A percentile compares a stretch with the other conserved stretches of the same genome.
phyloP scores from a whole-genome alignment of 192 early-diverging fungal species.

The Umbelopsis ramanniana region DNA sequence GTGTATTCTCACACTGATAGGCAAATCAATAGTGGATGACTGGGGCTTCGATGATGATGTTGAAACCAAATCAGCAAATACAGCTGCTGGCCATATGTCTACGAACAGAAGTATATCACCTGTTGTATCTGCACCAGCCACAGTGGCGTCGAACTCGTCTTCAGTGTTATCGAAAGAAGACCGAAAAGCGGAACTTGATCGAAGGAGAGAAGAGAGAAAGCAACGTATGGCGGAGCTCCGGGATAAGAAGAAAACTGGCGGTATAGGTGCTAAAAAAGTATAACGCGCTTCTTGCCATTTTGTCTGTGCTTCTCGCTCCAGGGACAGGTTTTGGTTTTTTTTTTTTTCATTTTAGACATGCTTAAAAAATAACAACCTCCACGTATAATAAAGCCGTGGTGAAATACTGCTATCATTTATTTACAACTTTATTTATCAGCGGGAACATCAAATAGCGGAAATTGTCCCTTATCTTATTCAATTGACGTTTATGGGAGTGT shows the following conservation, averaged over 20 bases:
- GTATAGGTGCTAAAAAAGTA: slow-evolving; percentile 16
- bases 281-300: neutral
- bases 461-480: too few relatives aligned
- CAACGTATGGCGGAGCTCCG: slow-evolving; percentile 52
- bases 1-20: neutral
- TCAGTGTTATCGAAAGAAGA: slow-evolving; percentile 44
- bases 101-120: too few relatives aligned
- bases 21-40: neutral
- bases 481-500: too few relatives aligned
- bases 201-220: slow-evolving; percentile 57
- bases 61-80: neutral
- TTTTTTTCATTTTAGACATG: neutral
- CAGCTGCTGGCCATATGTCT: too few relatives aligned
- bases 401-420: too few relatives aligned
- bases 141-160: neutral
- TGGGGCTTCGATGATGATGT: slow-evolving; percentile 10
- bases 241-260: slow-evolving; percentile 42
- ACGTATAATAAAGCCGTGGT: too few relatives aligned
- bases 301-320: neutral
- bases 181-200: slow-evolving; percentile 52
- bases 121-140: neutral
- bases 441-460: too few relatives aligned
- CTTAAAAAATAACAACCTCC: neutral
- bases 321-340: too few relatives aligned
- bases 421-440: too few relatives aligned